Percentiles rank a stretch among this genome's conserved stretches.
phyloP scores from a whole-genome alignment of 108 stramenopile genomes.

The Cyclostephanos invisitatus region DNA sequence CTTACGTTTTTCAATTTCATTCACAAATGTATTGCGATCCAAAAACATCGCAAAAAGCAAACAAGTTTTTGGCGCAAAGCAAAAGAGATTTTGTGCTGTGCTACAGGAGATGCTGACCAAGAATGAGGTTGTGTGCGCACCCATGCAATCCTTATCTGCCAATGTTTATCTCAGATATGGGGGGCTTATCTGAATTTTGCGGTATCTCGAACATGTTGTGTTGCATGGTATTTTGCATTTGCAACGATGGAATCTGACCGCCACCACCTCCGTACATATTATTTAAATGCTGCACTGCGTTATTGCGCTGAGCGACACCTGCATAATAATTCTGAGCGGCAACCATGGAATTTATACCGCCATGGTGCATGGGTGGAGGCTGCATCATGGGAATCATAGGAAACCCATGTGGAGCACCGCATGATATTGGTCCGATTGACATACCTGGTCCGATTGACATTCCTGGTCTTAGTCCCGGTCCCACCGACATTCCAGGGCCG shows the following conservation, averaged over 20 bases:
- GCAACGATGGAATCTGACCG: not conserved
- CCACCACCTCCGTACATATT: not conserved
- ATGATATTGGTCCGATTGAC: not conserved
- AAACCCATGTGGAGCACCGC: not conserved
- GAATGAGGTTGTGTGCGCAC: too few species aligned
- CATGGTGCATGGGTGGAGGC: not conserved
- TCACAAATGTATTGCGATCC: too few species aligned
- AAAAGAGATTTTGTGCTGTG: too few species aligned
- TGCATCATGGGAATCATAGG: constrained; percentile 11
- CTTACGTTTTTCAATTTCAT: too few species aligned
- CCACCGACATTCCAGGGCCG: not conserved
- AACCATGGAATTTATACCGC: constrained; percentile 2
- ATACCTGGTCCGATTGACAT: not conserved
- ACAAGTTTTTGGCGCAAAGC: too few species aligned
- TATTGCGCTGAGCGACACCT: not conserved
- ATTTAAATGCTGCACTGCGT: constrained; percentile 3
- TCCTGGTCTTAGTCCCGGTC: too few species aligned
- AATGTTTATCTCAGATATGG: constrained; percentile 11
- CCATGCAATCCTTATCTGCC: not conserved
- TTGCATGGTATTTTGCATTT: not conserved
- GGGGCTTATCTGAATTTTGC: constrained; percentile 9
- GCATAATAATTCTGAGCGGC: not conserved
- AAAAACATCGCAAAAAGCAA: too few species aligned
- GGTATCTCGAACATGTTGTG: not conserved
- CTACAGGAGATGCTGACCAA: too few species aligned